Evolutionary conservation across 768 basidiomycete species (phyloP).

Genomic region (Asterophora parasitica): DNA sequence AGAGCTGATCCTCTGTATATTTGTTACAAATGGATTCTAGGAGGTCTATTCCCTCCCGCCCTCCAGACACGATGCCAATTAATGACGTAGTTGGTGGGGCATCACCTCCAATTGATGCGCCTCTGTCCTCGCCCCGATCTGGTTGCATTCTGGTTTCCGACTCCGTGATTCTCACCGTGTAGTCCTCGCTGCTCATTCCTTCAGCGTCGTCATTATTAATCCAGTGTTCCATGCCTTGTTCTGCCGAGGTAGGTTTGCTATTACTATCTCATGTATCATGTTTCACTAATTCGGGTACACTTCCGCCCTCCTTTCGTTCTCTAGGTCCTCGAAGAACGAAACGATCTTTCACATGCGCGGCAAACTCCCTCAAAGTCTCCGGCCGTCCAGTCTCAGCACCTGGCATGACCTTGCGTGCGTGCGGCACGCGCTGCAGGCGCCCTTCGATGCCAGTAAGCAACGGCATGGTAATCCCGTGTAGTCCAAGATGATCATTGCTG

Average conservation of each 20-base stretch:
- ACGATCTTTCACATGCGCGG: not conserved
- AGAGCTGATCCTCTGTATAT: conserved; percentile 13
- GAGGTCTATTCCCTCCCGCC: conserved; percentile 7
- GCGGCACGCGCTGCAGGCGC: not conserved
- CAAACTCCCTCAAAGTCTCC: conserved; percentile 6
- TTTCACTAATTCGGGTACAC: no score
- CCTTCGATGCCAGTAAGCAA: conserved; percentile 2
- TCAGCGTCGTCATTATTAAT: no score
- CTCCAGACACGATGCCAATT: not conserved
- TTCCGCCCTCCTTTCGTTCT: not conserved
- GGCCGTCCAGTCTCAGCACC: not conserved
- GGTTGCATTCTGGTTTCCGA: no score
- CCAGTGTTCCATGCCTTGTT: no score
- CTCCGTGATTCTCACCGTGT: no score
- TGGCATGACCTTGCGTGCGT: not conserved
- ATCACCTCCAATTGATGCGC: no score
- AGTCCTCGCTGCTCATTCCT: no score
- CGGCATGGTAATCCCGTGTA: not conserved
- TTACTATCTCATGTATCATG: not conserved
- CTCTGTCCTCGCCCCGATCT: not conserved
- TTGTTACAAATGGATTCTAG: conserved; percentile 4
- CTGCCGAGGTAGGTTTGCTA: no score
- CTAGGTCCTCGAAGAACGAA: conserved; percentile 9
- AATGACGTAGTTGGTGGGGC: not conserved
- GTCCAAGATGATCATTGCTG: not conserved